Conservation (phyloP, 768 basidiomycete genomes). For the Chalciporus chontae region DNA sequence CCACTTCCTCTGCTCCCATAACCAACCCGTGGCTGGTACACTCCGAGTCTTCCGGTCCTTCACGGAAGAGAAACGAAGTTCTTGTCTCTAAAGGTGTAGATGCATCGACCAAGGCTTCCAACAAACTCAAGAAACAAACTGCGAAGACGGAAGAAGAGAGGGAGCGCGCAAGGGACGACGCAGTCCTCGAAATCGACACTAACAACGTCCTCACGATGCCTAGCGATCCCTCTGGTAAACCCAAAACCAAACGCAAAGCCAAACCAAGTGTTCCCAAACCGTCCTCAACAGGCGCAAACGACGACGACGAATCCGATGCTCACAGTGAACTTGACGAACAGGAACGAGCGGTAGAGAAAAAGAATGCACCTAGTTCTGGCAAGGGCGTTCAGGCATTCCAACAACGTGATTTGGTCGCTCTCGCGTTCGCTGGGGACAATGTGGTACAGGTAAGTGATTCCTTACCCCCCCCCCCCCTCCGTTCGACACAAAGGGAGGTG, state of each 20-base stretch:
- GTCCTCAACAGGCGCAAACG: not conserved
- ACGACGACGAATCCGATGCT: constrained; percentile 47
- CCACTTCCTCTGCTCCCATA: constrained; percentile 14
- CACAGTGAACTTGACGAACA: constrained; percentile 72
- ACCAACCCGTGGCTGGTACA: constrained; percentile 82
- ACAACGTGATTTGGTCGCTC: constrained; percentile 89
- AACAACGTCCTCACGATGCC: constrained; percentile 18
- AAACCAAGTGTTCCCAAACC: not conserved
- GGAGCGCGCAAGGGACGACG: constrained; percentile 67
- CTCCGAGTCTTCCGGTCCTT: constrained; percentile 39
- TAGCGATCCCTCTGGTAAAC: constrained; percentile 6
- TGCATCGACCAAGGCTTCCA: constrained; percentile 60
- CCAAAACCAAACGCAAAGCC: constrained; percentile 18
- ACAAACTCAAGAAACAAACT: constrained; percentile 66
- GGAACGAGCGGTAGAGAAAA: constrained; percentile 44
- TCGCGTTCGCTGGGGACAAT: constrained; percentile 96
- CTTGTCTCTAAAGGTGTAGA: constrained; percentile 66
- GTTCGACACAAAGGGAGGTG: no score
- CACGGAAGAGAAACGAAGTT: constrained; percentile 73
- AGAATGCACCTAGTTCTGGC: constrained; percentile 40
- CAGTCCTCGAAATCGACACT: constrained; percentile 67
- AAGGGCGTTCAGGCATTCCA: constrained; percentile 64
- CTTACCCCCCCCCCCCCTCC: no score
- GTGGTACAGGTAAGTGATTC: constrained; percentile 73
- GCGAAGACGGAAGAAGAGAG: constrained; percentile 55